Percentiles rank a stretch among this genome's conserved stretches.
phyloP scores from a whole-genome alignment of 176 grass and related monocot genomes.

The Oryza meridionalis region DNA sequence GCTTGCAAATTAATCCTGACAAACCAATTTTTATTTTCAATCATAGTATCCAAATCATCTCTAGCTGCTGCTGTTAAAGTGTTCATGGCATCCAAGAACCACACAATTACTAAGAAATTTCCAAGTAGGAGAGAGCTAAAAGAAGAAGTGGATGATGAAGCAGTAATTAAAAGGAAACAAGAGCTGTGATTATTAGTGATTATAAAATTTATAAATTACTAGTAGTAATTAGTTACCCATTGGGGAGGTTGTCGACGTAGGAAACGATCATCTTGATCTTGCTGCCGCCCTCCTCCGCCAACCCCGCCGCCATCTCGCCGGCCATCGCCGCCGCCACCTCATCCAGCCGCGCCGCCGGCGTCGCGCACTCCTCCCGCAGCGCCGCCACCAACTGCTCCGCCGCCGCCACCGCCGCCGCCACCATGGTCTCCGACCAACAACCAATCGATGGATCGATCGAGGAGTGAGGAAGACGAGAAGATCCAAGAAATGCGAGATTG shows the following conservation, averaged over 20 bases:
- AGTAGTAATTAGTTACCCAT: constrained; percentile 41
- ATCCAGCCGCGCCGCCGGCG: constrained; percentile 43
- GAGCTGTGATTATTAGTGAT: not conserved
- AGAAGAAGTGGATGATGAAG: no score
- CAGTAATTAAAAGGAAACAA: not conserved
- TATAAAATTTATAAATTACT: not conserved
- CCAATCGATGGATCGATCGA: not conserved
- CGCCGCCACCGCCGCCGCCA: constrained; percentile 13
- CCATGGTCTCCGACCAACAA: constrained; percentile 7
- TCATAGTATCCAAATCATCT: no score
- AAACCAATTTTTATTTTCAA: not conserved
- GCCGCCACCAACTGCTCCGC: constrained; percentile 43
- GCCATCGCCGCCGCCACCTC: constrained; percentile 48
- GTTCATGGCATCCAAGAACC: not conserved
- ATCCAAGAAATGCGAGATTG: not conserved
- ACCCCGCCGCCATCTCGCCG: constrained; percentile 61
- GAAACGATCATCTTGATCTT: constrained; percentile 86
- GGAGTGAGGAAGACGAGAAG: not conserved
- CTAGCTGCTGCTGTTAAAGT: no score
- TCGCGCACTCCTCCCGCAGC: constrained; percentile 61
- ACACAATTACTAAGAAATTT: not conserved
- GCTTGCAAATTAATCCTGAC: not conserved
- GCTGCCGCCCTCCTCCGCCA: constrained; percentile 64
- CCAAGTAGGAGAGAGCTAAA: not conserved
- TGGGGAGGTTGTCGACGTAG: constrained; percentile 85